Evolutionary conservation across 2,329 filamentous ascomycete genomes (phyloP), one percentile per base, ranked within the genome.

Genomic region (Fusarium concolor): DNA sequence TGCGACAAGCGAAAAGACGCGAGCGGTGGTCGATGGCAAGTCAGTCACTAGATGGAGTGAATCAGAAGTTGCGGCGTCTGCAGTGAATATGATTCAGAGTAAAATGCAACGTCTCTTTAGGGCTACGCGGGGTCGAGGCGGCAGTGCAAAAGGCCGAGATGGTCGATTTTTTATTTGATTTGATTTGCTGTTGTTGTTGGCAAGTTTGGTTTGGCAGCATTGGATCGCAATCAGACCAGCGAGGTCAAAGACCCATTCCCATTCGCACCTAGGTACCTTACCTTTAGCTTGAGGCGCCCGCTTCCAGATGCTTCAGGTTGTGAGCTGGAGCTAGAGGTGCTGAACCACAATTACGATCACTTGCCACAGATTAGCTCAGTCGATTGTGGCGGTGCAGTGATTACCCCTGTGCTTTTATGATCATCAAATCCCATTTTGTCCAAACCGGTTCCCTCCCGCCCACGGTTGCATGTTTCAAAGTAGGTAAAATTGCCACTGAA

Each of bases 1-100:
- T 70, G 69, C 56, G 65, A 74, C 72, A 72, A 56, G 65, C 72
- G 67, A 72, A 72, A 74, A 73, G 67, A 71, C 72, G 72, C 69
- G 71, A 70, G 64, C 62, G 50, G 67, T 70, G 52, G 68, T 73
- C 64, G 53, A 56, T 14, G 47, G 56, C 55, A 59, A 63, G 62
- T 54, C 59, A 63, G 51, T 57, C 62, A 57, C 65, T 65, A 42
- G 57, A 54, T 26, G 14, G 44, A 53, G 49, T 39, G 38, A 49
- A 65, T 24, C 18, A 24, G 50, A 49, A 50, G 42, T 31, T 59
- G 41, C 24, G 39, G 18, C 47, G 22, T 50, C n/a, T 24, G 37
- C 35, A 39, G 28, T 45, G 45, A 60, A 61, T 28, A 31, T 42
- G 14, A 45, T 24, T 33, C 38, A 24, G 43, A 44, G 37, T 18